Evolutionary conservation across 2,329 filamentous ascomycete species (phyloP), one percentile per base, ranked within the genome.

Genomic region (Hypomyces perniciosus): DNA sequence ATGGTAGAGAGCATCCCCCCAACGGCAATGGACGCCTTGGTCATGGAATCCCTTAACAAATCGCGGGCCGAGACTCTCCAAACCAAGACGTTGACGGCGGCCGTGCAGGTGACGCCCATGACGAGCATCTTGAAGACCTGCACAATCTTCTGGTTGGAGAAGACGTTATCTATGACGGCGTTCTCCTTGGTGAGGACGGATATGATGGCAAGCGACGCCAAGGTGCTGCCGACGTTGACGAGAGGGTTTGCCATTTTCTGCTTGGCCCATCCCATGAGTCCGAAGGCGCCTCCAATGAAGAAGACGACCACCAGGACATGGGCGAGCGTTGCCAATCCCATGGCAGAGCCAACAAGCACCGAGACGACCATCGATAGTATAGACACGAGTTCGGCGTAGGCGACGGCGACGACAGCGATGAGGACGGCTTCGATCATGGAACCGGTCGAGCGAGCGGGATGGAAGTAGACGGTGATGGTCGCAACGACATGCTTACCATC

Each of bases 401-500:
- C 69, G 55, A 95, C 86, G 1, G 88, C 89, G 12, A 86, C 76
- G 31, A 86, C 70, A 5, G 88, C 86, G 47, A 91, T 81, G 37
- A 90, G 71, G 9, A 85, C 80, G 2, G 88, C 90, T 67, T 95
- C 86, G 52, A 87, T 80, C 88, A 95, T 95, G 60, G 86, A 90
- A 1, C 90, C 90, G 20, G 84, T 80, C 13, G 88, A 87, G 52
- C 90, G 78, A 1, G 88, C 86, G 2, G 90, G 88, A 65, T 95
- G 89, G 62, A 95, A 96, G 63, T 95, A 96, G 6, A 95, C 90
- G 0, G 88, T 91, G 49, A 95, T 84, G 3, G 90, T 95, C 35
- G 89, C 89, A 50, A 95, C 88, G 62, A 95, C 84, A 68, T 95
- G 90, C 65, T 95, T 95, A 41, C 88, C 88, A 69, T 95, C 89